A percentile compares a stretch with the other conserved stretches of the same genome.
These are phyloP conservation scores for Neurospora cerealis DNA, from an alignment of 495 filamentous ascomycete genomes.

Conservation along the genomic window DNA sequence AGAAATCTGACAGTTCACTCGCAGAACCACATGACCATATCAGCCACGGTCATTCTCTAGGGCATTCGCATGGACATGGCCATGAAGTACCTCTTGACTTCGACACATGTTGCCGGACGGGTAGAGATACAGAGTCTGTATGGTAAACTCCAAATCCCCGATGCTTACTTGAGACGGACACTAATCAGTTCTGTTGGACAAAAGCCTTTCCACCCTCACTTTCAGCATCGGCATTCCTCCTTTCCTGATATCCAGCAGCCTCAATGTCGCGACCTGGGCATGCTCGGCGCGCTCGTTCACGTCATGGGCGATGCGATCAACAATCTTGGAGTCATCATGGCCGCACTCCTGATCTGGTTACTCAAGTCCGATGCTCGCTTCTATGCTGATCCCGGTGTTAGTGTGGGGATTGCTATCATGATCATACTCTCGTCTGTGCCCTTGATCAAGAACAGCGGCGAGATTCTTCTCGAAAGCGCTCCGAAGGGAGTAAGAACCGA, in stretches of 20 bases:
- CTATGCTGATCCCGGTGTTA: slow-evolving; percentile 80
- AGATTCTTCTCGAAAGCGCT: slow-evolving; percentile 81
- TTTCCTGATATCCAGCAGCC: slow-evolving; percentile 9
- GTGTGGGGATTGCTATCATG: slow-evolving; percentile 76
- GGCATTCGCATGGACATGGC: slow-evolving; percentile 7
- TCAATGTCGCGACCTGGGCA: slow-evolving; percentile 62
- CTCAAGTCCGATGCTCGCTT: slow-evolving; percentile 39
- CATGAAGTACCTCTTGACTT: not conserved
- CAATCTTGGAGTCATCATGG: slow-evolving; percentile 84
- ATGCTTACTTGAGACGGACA: slow-evolving; percentile 36
- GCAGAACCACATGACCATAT: slow-evolving; percentile 27
- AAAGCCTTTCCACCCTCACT: slow-evolving; percentile 48
- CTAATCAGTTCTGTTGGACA: slow-evolving; percentile 41
- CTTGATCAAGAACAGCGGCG: slow-evolving; percentile 77
- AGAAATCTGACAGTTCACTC: not conserved
- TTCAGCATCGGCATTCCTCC: slow-evolving; percentile 42
- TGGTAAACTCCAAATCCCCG: not conserved
- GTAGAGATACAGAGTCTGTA: not conserved
- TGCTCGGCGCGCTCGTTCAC: slow-evolving; percentile 86
- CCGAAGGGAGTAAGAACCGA: slow-evolving; percentile 67
- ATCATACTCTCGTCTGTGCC: slow-evolving; percentile 81
- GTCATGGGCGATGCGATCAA: slow-evolving; percentile 87
- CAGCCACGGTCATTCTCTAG: slow-evolving; percentile 24
- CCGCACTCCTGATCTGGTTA: slow-evolving; percentile 78
- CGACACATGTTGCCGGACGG: not conserved